Evolutionary conservation across 2,329 filamentous ascomycete species (phyloP).

Genomic region (Cladophialophora exuberans): DNA sequence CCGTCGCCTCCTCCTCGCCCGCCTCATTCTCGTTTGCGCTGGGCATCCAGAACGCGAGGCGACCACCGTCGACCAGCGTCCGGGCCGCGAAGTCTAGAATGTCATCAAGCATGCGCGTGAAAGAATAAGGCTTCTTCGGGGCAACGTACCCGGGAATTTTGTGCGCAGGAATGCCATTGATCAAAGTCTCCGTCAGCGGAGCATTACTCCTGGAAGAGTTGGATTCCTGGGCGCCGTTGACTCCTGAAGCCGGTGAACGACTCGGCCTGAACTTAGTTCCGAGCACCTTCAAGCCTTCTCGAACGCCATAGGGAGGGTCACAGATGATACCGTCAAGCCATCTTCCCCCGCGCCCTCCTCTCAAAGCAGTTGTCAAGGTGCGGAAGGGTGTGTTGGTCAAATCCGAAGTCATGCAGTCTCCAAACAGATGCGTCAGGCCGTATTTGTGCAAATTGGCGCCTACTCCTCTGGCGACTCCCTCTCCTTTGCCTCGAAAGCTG

Average conservation of each 20-base stretch:
- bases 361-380: constrained; percentile 39
- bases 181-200: constrained; percentile 44
- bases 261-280: constrained; percentile 59
- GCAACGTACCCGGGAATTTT: constrained; percentile 75
- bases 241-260: constrained; percentile 51
- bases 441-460: constrained; percentile 85
- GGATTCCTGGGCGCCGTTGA: background rate
- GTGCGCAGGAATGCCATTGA: constrained; percentile 71
- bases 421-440: constrained; percentile 64
- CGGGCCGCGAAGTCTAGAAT: constrained; percentile 80
- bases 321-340: constrained; percentile 90
- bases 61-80: constrained; percentile 75
- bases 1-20: constrained; percentile 63
- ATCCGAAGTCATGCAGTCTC: constrained; percentile 83
- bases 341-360: constrained; percentile 37
- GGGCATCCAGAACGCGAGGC: constrained; percentile 96
- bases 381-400: constrained; percentile 83
- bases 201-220: background rate
- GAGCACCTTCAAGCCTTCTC: constrained; percentile 87
- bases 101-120: constrained; percentile 85
- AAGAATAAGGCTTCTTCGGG: constrained; percentile 90
- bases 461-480: constrained; percentile 45
- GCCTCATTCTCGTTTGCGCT: constrained; percentile 80
- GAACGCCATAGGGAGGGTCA: constrained; percentile 93
- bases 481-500: constrained; percentile 70